Conservation (phyloP, 2,329 filamentous ascomycete genomes). For the Didymosphaeria variabile region DNA sequence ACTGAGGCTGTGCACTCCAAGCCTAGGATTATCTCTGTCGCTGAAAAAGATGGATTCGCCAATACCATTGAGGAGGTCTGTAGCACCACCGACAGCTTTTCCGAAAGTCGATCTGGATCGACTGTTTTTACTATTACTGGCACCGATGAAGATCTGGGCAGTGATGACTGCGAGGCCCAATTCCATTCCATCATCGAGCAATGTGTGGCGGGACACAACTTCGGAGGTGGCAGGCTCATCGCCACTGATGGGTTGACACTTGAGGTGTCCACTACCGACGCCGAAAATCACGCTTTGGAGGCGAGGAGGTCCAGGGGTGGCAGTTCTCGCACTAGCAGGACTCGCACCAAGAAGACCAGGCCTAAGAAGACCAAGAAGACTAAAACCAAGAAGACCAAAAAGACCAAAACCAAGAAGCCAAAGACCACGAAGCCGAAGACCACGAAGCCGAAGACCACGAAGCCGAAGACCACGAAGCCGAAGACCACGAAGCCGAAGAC, state of each 20-base stretch:
- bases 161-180: slow-evolving; percentile 3
- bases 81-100: not conserved
- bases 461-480: not conserved
- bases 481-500: not conserved
- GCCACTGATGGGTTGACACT: not conserved
- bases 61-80: not conserved
- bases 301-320: not conserved
- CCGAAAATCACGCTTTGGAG: not conserved
- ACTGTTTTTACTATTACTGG: not conserved
- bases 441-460: not conserved
- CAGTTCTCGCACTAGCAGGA: not conserved
- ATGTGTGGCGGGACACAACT: slow-evolving; percentile 6
- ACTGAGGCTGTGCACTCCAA: slow-evolving; percentile 5
- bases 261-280: not conserved
- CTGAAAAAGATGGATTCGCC: slow-evolving; percentile 4
- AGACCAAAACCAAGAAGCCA: not conserved
- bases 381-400: not conserved
- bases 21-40: slow-evolving; percentile 3
- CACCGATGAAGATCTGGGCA: not conserved
- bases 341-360: not conserved
- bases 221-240: slow-evolving; percentile 8
- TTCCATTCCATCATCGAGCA: slow-evolving; percentile 7
- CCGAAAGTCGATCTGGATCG: slow-evolving; percentile 5
- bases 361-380: not conserved
- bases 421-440: not conserved